phyloP scores from a whole-genome alignment of 2,329 filamentous ascomycete genomes.

The Diatrype stigma region DNA sequence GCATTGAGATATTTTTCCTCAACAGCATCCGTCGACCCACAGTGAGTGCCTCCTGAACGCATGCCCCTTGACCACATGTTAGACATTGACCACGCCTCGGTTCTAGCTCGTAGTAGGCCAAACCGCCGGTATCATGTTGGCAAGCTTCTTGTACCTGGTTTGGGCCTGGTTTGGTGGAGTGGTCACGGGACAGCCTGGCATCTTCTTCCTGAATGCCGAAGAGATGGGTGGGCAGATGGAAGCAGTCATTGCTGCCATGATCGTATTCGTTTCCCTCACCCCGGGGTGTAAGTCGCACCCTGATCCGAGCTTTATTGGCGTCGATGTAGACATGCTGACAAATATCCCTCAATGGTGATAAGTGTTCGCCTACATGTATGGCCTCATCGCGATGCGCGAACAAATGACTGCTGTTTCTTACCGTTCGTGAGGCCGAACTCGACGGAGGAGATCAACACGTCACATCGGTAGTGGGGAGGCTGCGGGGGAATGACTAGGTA shows the following conservation, averaged over 20 bases:
- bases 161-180: conserved; percentile 46
- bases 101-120: conserved; percentile 42
- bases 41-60: conserved; percentile 29
- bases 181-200: conserved; percentile 41
- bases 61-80: no score
- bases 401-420: not conserved
- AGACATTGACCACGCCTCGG: not conserved
- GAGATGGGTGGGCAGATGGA: conserved; percentile 37
- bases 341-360: not conserved
- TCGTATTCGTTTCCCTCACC: conserved; percentile 40
- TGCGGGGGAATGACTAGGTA: not conserved
- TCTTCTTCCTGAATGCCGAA: conserved; percentile 48
- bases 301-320: not conserved
- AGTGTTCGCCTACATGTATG: conserved; percentile 42
- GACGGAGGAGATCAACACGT: not conserved
- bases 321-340: not conserved
- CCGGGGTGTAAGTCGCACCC: conserved; percentile 38
- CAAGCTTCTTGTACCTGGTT: conserved; percentile 41
- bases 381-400: no score
- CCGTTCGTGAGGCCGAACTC: not conserved
- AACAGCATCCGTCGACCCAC: conserved; percentile 51
- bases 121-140: conserved; percentile 35
- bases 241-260: conserved; percentile 39
- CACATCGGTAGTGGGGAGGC: not conserved
- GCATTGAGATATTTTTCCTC: conserved; percentile 43